Conservation (phyloP, 805 yeast species). For the Myxozyma nipponensis region DNA sequence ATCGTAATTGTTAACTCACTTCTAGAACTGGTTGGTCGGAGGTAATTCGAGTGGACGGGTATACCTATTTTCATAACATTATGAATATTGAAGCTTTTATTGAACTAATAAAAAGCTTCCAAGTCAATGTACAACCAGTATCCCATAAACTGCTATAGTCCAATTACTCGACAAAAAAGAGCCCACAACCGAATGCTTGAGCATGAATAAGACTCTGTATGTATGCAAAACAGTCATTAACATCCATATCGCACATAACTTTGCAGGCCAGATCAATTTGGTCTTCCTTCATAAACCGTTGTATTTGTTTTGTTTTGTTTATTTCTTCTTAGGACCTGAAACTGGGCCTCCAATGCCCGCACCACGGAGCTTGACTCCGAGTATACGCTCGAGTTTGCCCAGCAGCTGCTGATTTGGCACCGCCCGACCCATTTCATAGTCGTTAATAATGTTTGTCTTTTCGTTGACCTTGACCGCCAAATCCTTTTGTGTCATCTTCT, state of each 20-base stretch:
- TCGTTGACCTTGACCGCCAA: conserved; percentile 93
- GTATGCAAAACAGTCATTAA: too few species aligned
- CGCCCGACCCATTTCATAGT: conserved; percentile 95
- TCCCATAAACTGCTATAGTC: not conserved
- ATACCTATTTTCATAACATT: conserved; percentile 8
- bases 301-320: not conserved
- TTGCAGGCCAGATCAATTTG: too few species aligned
- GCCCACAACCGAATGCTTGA: too few species aligned
- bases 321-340: conserved; percentile 44
- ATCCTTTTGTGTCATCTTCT: conserved; percentile 89
- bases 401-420: conserved; percentile 93
- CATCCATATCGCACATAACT: too few species aligned
- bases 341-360: conserved; percentile 91
- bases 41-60: conserved; percentile 93
- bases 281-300: not conserved
- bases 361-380: conserved; percentile 94
- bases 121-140: too few species aligned
- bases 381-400: conserved; percentile 86
- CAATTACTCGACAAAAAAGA: not conserved
- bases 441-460: conserved; percentile 91
- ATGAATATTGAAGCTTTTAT: not conserved
- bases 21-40: conserved; percentile 78
- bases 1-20: not conserved
- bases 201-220: too few species aligned
- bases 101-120: not conserved